These are phyloP conservation scores for Cytospora schulzeri DNA, from an alignment of 2,329 filamentous ascomycete species.

Conservation along the genomic window DNA sequence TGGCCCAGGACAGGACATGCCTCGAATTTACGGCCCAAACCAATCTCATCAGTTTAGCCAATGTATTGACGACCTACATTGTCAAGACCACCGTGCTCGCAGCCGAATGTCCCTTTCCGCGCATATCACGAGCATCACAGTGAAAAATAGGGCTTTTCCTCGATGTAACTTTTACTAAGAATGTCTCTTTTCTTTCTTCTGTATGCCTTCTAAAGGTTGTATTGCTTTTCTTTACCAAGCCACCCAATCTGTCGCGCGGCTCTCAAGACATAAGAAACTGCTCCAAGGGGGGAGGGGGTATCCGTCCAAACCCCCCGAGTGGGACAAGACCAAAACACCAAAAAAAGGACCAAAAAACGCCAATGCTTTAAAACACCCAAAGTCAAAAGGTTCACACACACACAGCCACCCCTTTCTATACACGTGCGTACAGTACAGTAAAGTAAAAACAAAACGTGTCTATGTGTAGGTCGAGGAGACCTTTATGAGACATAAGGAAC, in stretches of 20 bases:
- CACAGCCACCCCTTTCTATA: background rate
- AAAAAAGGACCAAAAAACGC: background rate
- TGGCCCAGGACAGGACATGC: background rate
- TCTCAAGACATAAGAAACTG: background rate
- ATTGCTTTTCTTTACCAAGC: background rate
- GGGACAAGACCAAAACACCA: background rate
- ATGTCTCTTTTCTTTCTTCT: background rate
- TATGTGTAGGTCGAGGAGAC: background rate
- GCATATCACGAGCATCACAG: too few relatives aligned
- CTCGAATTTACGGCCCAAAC: background rate
- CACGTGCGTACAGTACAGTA: background rate
- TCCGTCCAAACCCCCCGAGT: background rate
- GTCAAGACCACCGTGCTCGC: too few relatives aligned
- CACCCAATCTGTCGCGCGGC: background rate
- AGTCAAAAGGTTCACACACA: background rate
- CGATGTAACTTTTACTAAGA: background rate
- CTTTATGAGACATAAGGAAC: background rate
- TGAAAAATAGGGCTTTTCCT: background rate
- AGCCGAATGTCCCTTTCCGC: too few relatives aligned
- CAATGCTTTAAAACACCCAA: background rate
- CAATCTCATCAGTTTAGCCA: background rate
- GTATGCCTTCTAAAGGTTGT: background rate
- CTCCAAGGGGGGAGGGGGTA: background rate
- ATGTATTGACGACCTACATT: background rate
- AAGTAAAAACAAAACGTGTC: background rate